phyloP scores from a whole-genome alignment of 495 filamentous ascomycete species.

The Penicillium lividum region DNA sequence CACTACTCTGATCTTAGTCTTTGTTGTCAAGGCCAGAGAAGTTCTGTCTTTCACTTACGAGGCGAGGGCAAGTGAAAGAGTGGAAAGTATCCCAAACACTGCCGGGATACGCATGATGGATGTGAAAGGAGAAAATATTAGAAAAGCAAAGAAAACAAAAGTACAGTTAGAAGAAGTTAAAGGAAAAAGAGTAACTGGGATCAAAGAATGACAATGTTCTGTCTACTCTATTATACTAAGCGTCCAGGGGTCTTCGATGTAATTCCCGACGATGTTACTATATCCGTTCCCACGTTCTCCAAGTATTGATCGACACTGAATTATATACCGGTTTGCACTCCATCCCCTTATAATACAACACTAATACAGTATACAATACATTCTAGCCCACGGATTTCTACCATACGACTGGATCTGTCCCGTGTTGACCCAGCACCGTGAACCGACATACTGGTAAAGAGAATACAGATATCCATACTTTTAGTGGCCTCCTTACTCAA shows the following conservation, averaged over 20 bases:
- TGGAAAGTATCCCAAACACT: slow-evolving; percentile 19
- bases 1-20: slow-evolving; percentile 4
- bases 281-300: background rate
- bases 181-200: slow-evolving; percentile 6
- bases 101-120: slow-evolving; percentile 23
- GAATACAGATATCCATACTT: background rate
- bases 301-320: slow-evolving; percentile 9
- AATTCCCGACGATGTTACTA: slow-evolving; percentile 2
- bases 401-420: background rate
- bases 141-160: background rate
- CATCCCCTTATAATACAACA: no score
- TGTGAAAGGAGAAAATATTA: background rate
- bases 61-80: slow-evolving; percentile 19
- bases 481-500: background rate
- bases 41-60: slow-evolving; percentile 19
- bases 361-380: no score
- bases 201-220: slow-evolving; percentile 1
- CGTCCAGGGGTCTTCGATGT: background rate
- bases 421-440: slow-evolving; percentile 3
- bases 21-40: no score
- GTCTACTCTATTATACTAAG: slow-evolving; percentile 8
- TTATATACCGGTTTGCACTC: background rate
- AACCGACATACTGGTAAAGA: background rate
- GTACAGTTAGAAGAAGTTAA: background rate
- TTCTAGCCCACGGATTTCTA: background rate